Evolutionary conservation across 225 moss, liverwort and hornwort genomes (phyloP), one percentile per base, ranked within the genome.

Genomic region (Ulota crispa): DNA sequence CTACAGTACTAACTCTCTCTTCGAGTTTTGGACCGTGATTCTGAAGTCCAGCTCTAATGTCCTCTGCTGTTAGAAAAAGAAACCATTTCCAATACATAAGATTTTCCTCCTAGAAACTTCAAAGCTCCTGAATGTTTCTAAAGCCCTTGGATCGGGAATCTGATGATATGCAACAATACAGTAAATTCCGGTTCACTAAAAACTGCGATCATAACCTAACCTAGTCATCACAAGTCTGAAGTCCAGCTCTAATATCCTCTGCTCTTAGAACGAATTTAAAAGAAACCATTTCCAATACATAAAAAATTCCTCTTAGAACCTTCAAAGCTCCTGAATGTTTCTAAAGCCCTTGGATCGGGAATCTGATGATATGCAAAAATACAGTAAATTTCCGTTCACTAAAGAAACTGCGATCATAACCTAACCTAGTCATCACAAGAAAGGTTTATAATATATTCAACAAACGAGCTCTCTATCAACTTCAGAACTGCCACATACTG

Each of bases 141-240:
- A 15, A 53, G n/a, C 10, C 81, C 34, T 62, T 24, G 0, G 9
- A 72, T 20, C 31, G 6, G 0, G 42, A 21, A 6, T 37, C 57
- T 13, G 34, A 30, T 52, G 37, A n/a, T 77, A 19, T 6, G 34
- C 24, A 62, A 0, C 32, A 60, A 60, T 30, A 43, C 69, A 11
- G 16, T 28, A 47, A 28, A 11, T 57, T 66, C 28, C 57, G 65
- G 34, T 37, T 14, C 14, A 36, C 63, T 18, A 15, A 34, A 32
- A 42, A 15, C 41, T 9, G 59, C 66, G 66, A 47, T 65, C 65
- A 71, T 72, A 77, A 42, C 75, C 70, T 77, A 83, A 77, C 15
- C 54, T 41, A 41, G 6, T 64, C 56, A 21, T 74, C 54, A 69
- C 31, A 6, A 37, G 31, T 42, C 61, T 61, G 61, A 42, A 39